These are phyloP conservation scores for Boechera divaricarpa DNA, from an alignment of 345 rosid genomes.

Conservation along the genomic window DNA sequence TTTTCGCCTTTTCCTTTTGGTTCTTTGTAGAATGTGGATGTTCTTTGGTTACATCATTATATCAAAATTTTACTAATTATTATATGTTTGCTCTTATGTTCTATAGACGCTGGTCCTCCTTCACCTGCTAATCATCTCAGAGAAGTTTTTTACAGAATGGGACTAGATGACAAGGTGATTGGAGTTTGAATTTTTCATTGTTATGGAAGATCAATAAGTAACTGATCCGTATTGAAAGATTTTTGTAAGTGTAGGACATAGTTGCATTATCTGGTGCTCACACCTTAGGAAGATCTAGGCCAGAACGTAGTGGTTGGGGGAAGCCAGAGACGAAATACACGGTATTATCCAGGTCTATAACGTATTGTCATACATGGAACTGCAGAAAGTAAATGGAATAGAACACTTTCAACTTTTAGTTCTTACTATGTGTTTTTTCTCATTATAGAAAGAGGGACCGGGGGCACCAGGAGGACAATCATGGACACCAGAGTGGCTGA, in stretches of 20 bases:
- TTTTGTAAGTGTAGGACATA: constrained; percentile 64
- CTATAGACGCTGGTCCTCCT: constrained; percentile 84
- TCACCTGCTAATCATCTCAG: constrained; percentile 84
- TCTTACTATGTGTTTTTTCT: constrained; percentile 16
- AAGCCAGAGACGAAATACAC: constrained; percentile 92
- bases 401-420: not conserved
- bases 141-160: constrained; percentile 92
- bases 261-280: constrained; percentile 98
- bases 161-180: constrained; percentile 84
- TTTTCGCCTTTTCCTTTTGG: not conserved
- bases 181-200: not conserved
- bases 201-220: constrained; percentile 13
- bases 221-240: not conserved
- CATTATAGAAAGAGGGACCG: constrained; percentile 83
- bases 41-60: not conserved
- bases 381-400: not conserved
- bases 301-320: constrained; percentile 99
- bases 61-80: not conserved
- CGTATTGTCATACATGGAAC: not conserved
- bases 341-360: constrained; percentile 52
- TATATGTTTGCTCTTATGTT: not conserved
- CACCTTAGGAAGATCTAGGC: constrained; percentile 94
- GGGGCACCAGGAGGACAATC: constrained; percentile 99
- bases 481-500: constrained; percentile 94
- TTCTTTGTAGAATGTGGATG: not conserved